Evolutionary conservation across 2,329 filamentous ascomycete genomes (phyloP), one percentile per base, ranked within the genome.

Genomic region (Rhinocladiella mackenziei): DNA sequence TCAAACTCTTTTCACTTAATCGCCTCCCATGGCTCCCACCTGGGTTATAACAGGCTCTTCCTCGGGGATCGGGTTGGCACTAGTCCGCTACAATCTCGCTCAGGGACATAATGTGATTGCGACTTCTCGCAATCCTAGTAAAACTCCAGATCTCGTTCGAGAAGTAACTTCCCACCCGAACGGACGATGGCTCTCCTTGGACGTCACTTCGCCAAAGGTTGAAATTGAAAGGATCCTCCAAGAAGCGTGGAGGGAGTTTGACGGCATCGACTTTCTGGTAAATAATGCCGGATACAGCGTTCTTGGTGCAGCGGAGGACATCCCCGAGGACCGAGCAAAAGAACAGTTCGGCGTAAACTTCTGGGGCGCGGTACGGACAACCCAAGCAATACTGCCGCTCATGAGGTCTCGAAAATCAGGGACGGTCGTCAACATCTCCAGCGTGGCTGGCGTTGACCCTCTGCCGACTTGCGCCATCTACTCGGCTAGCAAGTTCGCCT

Each of bases 401-500:
- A 50, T 56, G 44, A 41, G 54, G 19, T 33, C 36, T 11, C 33
- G 42, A 10, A 37, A 43, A 19, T 14, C 13, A 13, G 50, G 54
- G 19, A 39, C 29, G 28, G 47, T 57, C 30, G 41, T 56, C 38
- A 57, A 56, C 32, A 41, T 56, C 17, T 43, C 28, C 19, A 52
- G 47, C 36, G 25, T 48, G 2, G 50, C 47, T 9, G 53, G 42
- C 11, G 8, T 45, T 17, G 50, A 59, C 29, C 54, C 49, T 0
- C 57, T 61, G 2, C 59, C 66, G n/a, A n/a, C 23, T 53, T 26
- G 6, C 26, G 54, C 53, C 1, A 54, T 61, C 19, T 65, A 65
- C 34, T 46, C 59, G 1, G 56, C 49, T 1, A 64, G 58, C 37
- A 72, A 72, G 41, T 66, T 63, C 15, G 69, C 65, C 0, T 55